phyloP scores from a whole-genome alignment of 257 asterid species.

The Jacaranda copaia region DNA sequence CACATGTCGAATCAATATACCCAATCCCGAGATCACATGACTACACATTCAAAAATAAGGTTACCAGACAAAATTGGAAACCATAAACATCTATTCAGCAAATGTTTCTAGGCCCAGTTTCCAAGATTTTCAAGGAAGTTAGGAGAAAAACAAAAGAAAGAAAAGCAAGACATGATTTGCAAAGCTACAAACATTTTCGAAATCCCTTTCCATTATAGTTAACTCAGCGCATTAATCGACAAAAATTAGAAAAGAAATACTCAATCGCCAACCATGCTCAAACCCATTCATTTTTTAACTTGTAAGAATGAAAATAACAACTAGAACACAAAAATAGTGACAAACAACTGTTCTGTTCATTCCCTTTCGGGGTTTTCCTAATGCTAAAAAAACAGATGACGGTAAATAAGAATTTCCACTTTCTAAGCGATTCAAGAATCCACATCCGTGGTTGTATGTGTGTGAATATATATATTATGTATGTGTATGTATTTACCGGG shows the following conservation, averaged over 20 bases:
- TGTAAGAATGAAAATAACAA: not conserved
- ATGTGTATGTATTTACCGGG: constrained; percentile 38
- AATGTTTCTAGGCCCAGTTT: not conserved
- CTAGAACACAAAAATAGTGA: not conserved
- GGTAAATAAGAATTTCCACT: not conserved
- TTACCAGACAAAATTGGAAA: no score
- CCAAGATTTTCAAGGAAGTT: not conserved
- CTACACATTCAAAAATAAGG: constrained; percentile 41
- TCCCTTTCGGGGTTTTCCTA: not conserved
- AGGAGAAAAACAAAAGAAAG: not conserved
- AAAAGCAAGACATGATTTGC: not conserved
- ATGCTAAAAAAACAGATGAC: not conserved
- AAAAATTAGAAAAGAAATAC: not conserved
- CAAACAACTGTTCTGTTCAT: not conserved
- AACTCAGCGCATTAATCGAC: not conserved
- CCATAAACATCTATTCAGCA: not conserved
- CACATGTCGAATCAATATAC: constrained; percentile 55
- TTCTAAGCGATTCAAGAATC: not conserved
- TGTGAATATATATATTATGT: no score
- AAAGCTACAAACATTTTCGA: not conserved
- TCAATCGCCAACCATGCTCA: not conserved
- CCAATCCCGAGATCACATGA: constrained; percentile 62
- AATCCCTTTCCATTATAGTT: not conserved
- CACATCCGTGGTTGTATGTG: not conserved
- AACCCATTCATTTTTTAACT: constrained; percentile 1